phyloP scores from a whole-genome alignment of 208 protist species.

The Endotrypanum monterogeii region DNA sequence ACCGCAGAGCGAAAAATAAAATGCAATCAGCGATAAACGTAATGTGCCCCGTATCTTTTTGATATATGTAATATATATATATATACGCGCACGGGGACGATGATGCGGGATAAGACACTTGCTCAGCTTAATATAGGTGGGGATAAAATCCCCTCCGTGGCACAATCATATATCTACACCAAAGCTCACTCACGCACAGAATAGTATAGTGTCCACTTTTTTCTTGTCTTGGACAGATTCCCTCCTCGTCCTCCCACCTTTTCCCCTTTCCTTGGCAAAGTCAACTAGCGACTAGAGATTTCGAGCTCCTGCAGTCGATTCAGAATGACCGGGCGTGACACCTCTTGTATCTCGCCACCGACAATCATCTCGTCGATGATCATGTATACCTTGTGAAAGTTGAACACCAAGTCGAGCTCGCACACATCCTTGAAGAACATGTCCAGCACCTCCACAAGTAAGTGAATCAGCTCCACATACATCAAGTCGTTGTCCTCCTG shows the following conservation, averaged over 20 bases:
- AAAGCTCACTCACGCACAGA: neutral
- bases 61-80: too few relatives aligned
- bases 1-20: too few relatives aligned
- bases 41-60: too few relatives aligned
- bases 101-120: neutral
- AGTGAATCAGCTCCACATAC: slow-evolving; percentile 98
- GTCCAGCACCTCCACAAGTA: slow-evolving; percentile 98
- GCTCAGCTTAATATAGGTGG: neutral
- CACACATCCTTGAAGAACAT: slow-evolving; percentile 99
- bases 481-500: slow-evolving; percentile 98
- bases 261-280: neutral
- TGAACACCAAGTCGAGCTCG: slow-evolving; percentile 99
- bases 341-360: slow-evolving; percentile 98
- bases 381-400: slow-evolving; percentile 99
- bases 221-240: neutral
- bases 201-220: too few relatives aligned
- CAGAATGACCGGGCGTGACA: slow-evolving; percentile 94
- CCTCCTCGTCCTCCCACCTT: neutral
- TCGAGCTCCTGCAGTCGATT: slow-evolving; percentile 92
- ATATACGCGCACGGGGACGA: neutral
- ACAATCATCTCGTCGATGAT: slow-evolving; percentile 99
- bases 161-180: neutral
- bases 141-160: neutral
- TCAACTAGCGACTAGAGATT: slow-evolving; percentile 71
- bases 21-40: too few relatives aligned